phyloP scores from a whole-genome alignment of 495 filamentous ascomycete species.

The Sordaria brevicollis region DNA sequence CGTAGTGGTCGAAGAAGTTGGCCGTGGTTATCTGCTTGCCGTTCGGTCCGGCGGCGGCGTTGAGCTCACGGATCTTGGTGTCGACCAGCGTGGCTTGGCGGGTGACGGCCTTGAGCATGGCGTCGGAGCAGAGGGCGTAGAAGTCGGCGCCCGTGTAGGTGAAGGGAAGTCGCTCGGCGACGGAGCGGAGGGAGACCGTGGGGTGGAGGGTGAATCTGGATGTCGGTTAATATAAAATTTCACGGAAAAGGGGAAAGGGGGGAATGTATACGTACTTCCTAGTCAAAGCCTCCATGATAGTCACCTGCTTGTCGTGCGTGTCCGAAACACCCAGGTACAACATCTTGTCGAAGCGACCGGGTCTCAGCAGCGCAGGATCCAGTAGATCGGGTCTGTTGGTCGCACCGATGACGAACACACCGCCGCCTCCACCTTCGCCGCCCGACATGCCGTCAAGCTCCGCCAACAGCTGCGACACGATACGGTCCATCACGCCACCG shows the following conservation, averaged over 20 bases:
- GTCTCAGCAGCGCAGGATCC: constrained; percentile 81
- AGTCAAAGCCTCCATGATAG: constrained; percentile 86
- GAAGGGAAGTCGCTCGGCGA: constrained; percentile 75
- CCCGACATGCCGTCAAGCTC: constrained; percentile 97
- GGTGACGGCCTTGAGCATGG: constrained; percentile 97
- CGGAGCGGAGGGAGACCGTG: constrained; percentile 56
- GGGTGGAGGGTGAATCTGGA: constrained; percentile 76
- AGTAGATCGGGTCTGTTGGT: constrained; percentile 92
- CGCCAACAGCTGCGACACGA: constrained; percentile 88
- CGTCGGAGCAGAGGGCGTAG: constrained; percentile 92
- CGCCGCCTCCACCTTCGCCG: constrained; percentile 68
- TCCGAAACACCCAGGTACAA: constrained; percentile 92
- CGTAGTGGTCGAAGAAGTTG: constrained; percentile 89
- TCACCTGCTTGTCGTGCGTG: constrained; percentile 92
- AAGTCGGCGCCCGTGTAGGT: constrained; percentile 97
- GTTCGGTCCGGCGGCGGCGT: constrained; percentile 24
- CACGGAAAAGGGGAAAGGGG: constrained; percentile 7
- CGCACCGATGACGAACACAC: constrained; percentile 95
- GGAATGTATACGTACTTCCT: constrained; percentile 60
- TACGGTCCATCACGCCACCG: constrained; percentile 97
- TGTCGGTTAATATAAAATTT: constrained; percentile 9
- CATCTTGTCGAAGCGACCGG: constrained; percentile 98
- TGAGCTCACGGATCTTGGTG: constrained; percentile 61
- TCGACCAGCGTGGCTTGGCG: constrained; percentile 80
- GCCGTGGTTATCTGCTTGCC: constrained; percentile 56